Evolutionary conservation across 345 rosid species (phyloP), one percentile per base, ranked within the genome.

Genomic region (rapeseed (Brassica napus)): DNA sequence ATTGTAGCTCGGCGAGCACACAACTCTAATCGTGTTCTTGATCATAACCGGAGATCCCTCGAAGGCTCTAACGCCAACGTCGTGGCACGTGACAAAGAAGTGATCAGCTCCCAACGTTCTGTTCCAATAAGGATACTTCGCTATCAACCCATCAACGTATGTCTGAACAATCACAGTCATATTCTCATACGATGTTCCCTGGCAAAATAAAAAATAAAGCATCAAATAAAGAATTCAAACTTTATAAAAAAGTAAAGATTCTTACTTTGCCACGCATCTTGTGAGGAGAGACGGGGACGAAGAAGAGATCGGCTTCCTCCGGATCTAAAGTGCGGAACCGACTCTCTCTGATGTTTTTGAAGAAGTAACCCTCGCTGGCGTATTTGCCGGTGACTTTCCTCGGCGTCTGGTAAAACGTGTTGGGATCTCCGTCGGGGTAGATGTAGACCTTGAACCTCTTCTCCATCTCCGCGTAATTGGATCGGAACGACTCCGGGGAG

Each of bases 101-200:
- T 95, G 99, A 89, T 95, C 99, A 7, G 94, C 94, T 57, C 99
- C 99, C 9, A 95, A 83, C 0, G 99, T 95, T 82, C 97, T 87
- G 76, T 95, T 95, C 99, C 98, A 95, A 80, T 90, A 93, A 60
- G 94, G 97, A 31, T 95, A 93, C 84, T 88, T 95, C 23, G 71
- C 78, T 35, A 87, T 87, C 61, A 93, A 88, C 61, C 94, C 52
- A 54, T 89, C 93, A 77, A 95, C 77, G 64, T 95, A 95, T 67
- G 86, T 70, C 82, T 86, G 87, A 65, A 95, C 92, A 76, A 92
- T 95, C 73, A 93, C 60, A 32, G 98, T 95, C 98, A 93, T 95
- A 34, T 95, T 93, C 60, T 95, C 98, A 65, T 95, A 95, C 0
- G 98, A 88, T 1, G 97, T 95, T 7, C 97, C 98, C 98, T 95